These are phyloP conservation scores for Viola odorata DNA, from an alignment of 345 rosid species.

Conservation along the genomic window DNA sequence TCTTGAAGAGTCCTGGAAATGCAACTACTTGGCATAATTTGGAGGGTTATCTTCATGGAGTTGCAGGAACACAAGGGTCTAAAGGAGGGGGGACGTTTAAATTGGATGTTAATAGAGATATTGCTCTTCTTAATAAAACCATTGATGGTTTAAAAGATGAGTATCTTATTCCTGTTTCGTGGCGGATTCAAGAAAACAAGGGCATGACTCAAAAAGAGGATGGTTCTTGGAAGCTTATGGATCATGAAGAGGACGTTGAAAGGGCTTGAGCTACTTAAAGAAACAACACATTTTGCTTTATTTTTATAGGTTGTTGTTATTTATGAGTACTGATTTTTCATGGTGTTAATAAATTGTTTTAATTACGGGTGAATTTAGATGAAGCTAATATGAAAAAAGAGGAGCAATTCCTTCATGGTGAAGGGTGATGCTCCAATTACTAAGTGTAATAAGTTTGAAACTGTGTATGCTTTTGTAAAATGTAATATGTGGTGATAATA, in stretches of 20 bases:
- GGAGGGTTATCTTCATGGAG: conserved; percentile 72
- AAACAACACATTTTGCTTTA: neutral
- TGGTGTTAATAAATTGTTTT: too few species aligned
- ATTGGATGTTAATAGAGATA: conserved; percentile 50
- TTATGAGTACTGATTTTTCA: too few species aligned
- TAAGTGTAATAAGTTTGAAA: too few species aligned
- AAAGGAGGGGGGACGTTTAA: conserved; percentile 36
- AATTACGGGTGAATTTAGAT: too few species aligned
- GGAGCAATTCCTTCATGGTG: too few species aligned
- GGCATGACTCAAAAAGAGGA: conserved; percentile 68
- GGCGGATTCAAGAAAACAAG: conserved; percentile 55
- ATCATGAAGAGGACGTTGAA: conserved; percentile 44
- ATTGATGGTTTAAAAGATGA: conserved; percentile 52
- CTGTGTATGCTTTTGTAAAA: too few species aligned
- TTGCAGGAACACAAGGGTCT: conserved; percentile 65
- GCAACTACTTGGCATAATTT: conserved; percentile 43
- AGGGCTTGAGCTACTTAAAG: too few species aligned
- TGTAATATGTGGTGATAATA: too few species aligned
- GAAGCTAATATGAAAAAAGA: too few species aligned
- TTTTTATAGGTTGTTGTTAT: too few species aligned
- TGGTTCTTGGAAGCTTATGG: conserved; percentile 77
- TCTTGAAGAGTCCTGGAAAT: conserved; percentile 57
- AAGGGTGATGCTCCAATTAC: too few species aligned
- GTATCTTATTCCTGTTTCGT: conserved; percentile 46
- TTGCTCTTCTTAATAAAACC: conserved; percentile 54